Percentiles rank a stretch among this genome's conserved stretches.
Evolutionary conservation across 805 yeast genomes (phyloP).

Genomic region (Ogataea angusta): DNA sequence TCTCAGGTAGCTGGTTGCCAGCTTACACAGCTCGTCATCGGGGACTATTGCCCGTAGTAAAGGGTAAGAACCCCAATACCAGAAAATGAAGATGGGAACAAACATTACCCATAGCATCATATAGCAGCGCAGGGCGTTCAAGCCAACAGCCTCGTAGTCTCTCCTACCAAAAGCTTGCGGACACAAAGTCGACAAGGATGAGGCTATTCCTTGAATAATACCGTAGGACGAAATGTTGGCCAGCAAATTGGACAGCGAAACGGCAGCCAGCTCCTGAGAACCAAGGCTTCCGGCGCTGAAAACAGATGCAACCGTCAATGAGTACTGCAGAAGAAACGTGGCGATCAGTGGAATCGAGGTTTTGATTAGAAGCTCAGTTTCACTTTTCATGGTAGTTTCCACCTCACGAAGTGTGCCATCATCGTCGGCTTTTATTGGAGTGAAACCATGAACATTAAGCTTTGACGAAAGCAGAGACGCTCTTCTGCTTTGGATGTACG

Average conservation of each 20-base stretch:
- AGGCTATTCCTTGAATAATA: conserved; percentile 54
- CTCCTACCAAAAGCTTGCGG: conserved; percentile 60
- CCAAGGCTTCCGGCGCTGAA: conserved; percentile 58
- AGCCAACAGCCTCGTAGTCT: conserved; percentile 47
- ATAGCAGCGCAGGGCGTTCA: conserved; percentile 48
- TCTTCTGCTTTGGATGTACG: conserved; percentile 25
- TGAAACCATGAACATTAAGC: conserved; percentile 13
- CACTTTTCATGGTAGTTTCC: conserved; percentile 37
- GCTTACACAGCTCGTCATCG: conserved; percentile 43
- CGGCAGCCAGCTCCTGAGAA: conserved; percentile 54
- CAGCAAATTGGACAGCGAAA: conserved; percentile 55
- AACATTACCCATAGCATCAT: conserved; percentile 40
- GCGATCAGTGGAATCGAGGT: conserved; percentile 49
- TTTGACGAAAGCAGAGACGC: conserved; percentile 24
- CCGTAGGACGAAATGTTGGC: conserved; percentile 56
- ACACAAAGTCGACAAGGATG: conserved; percentile 54
- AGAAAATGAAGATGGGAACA: conserved; percentile 38
- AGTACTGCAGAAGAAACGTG: conserved; percentile 51
- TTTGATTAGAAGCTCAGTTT: conserved; percentile 36
- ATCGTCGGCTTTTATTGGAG: conserved; percentile 21
- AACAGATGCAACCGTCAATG: conserved; percentile 51
- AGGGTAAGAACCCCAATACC: conserved; percentile 38
- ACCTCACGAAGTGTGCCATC: conserved; percentile 35
- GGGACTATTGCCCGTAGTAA: conserved; percentile 37
- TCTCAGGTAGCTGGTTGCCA: conserved; percentile 47